Evolutionary conservation across 495 filamentous ascomycete genomes (phyloP), one percentile per base, ranked within the genome.

Genomic region (Penicillium cataractarum): DNA sequence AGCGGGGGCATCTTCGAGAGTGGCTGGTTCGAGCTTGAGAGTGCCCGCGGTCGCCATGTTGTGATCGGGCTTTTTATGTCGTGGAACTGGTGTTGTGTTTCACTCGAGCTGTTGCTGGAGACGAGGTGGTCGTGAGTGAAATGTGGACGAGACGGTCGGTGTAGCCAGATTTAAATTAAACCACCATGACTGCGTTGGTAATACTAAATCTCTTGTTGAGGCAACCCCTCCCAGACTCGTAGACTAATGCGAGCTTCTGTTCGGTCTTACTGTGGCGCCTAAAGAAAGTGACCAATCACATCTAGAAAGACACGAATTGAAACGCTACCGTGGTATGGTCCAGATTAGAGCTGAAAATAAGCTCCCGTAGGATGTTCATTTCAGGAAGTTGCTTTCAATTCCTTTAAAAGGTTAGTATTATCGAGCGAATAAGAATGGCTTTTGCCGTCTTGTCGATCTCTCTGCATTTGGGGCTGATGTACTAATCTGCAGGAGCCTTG

Each of bases 1-100:
- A 39, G 68, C 63, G 7, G 62, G 62, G 33, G 68, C 19, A 33
- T 76, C 71, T 29, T 76, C 70, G 26, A 67, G 0, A 0, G 73
- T 72, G 0, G 54, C 66, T 17, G 35, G 52, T 26, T 72, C 60
- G 10, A 75, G 48, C 7, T 39, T 19, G 7, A 74, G 50, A 17
- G 61, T 17, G 39, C 1, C 22, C 15, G 40, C 29, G 12, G 54
- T 52, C 1, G 55, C 22, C 61, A 65, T 67, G 31, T 50, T 37
- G 17, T 33, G 46, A 29, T 22, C 17, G 22, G 29, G 3, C 7
- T 3, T 7, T 33, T 49, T 12, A 46, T 22, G 10, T 46, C 32
- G 19, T 42, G 49, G 33, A 48, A 32, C 4, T 3, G 42, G 9
- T n/a, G 13, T 21, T 42, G 39, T 19, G 29, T 61, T 37, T 21